Evolutionary conservation across 2,329 filamentous ascomycete species (phyloP).

Genomic region (Fusarium multiceps): DNA sequence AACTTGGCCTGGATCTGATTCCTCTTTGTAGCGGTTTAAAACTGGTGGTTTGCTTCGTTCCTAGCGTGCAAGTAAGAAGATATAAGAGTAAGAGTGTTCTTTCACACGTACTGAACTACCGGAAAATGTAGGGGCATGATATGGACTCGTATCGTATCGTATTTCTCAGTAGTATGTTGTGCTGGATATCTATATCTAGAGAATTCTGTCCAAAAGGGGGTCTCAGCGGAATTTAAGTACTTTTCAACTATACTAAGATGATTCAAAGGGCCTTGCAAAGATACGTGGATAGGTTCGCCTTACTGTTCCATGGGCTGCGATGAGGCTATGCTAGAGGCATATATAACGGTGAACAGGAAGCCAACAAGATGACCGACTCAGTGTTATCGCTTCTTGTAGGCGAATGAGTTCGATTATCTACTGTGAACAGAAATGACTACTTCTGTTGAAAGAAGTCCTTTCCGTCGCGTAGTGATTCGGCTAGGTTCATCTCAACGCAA

Average conservation of each 20-base stretch:
- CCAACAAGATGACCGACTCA: not conserved
- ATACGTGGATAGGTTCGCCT: not conserved
- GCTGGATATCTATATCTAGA: no score
- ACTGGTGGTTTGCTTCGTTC: not conserved
- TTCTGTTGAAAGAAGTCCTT: not conserved
- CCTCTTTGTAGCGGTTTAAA: no score
- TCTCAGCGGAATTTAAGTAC: not conserved
- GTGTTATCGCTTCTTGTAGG: not conserved
- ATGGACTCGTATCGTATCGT: no score
- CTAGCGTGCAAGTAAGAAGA: not conserved
- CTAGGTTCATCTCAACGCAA: not conserved
- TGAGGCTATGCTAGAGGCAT: not conserved
- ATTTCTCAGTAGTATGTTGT: no score
- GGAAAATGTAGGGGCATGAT: not conserved
- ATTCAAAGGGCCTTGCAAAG: constrained; percentile 5
- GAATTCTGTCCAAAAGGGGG: no score
- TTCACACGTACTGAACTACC: not conserved
- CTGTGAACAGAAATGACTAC: not conserved
- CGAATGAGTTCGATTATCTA: not conserved
- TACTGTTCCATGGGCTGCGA: not conserved
- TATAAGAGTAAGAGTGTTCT: not conserved
- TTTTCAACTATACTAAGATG: not conserved
- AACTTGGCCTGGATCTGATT: not conserved
- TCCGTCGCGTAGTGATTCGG: not conserved
- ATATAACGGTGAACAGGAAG: not conserved